A percentile compares a stretch with the other conserved stretches of the same genome.
These are phyloP conservation scores for Clonostachys solani DNA, from an alignment of 2,329 filamentous ascomycete genomes.

Conservation along the genomic window DNA sequence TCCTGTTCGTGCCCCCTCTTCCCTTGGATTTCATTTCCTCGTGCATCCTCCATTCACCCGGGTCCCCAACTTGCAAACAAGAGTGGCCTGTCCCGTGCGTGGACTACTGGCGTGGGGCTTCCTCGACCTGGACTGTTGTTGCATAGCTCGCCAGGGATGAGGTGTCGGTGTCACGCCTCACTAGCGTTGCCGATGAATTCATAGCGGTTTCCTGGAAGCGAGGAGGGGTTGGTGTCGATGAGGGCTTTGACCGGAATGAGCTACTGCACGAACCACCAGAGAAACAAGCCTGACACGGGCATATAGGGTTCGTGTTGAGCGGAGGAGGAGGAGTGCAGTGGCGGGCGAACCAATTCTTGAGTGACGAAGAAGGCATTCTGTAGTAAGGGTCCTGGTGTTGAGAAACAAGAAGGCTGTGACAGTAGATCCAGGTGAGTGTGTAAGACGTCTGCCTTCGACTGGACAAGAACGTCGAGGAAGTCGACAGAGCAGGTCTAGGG, in stretches of 20 bases:
- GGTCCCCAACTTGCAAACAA: no score
- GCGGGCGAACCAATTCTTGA: conserved; percentile 30
- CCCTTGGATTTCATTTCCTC: no score
- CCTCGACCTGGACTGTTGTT: background rate
- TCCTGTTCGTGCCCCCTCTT: no score
- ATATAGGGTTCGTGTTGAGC: conserved; percentile 22
- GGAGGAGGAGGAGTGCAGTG: conserved; percentile 33
- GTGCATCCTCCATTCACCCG: no score
- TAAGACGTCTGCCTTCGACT: no score
- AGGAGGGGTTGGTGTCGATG: background rate
- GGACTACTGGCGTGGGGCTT: background rate
- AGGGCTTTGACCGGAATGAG: background rate
- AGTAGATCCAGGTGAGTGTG: no score
- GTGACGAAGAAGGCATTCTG: conserved; percentile 21
- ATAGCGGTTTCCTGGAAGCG: background rate
- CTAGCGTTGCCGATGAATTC: background rate
- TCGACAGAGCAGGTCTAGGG: no score
- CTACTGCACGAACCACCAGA: background rate
- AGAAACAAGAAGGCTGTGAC: no score
- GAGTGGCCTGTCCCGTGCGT: no score
- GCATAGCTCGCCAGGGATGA: conserved; percentile 1
- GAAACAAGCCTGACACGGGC: conserved; percentile 28
- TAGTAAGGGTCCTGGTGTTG: background rate
- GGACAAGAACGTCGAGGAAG: no score
- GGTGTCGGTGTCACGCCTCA: background rate